Base-by-base conservation (phyloP, 805 yeast genomes). In the Metschnikowia shivogae region DNA sequence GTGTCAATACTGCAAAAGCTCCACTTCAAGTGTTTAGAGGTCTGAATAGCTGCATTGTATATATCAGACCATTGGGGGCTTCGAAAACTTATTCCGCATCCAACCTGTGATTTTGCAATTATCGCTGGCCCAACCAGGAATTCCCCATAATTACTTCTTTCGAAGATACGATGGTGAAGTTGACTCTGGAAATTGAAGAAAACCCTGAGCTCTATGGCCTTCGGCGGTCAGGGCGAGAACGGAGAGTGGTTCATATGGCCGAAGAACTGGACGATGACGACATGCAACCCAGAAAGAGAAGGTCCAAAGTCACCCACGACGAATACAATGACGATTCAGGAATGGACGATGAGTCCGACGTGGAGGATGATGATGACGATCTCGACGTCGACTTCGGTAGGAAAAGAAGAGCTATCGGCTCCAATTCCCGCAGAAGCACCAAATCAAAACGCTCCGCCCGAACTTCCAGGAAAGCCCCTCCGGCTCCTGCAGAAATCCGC, bases 121-220 rank as follows among this genome's bases (percentile, higher is more conserved):
- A 22, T 7, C 8, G 26, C 26, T 22, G 3, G 8, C 26, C 6
- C 26, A 22, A 7, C 26, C 8, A 22, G 6, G 6, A 22, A 22
- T 3, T 3, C 8, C 26, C 26, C 8, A 22, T 22, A 22, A 22
- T 5, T 22, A 6, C 6, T 22, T 5, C 24, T 22, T 22, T 22
- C 24, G 24, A 6, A 22, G 24, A 22, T 22, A 22, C 5, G 6
- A 53, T 54, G 57, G 53, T 24, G 10, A 49, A 41, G 34, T 39
- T 52, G 30, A 49, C 33, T 29, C 54, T 52, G 30, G 57, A 54
- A 36, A 43, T 54, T 39, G 57, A 54, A 40, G 54, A 54, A 41
- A 82, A 86, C 60, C 95, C 95, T 1, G 95, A 85, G 59, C 70
- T 86, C n/a, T 86, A 86, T 55, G 95, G 95, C 1, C 70, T 86